phyloP scores from a whole-genome alignment of 208 protist species.

The Leishmania arabica region DNA sequence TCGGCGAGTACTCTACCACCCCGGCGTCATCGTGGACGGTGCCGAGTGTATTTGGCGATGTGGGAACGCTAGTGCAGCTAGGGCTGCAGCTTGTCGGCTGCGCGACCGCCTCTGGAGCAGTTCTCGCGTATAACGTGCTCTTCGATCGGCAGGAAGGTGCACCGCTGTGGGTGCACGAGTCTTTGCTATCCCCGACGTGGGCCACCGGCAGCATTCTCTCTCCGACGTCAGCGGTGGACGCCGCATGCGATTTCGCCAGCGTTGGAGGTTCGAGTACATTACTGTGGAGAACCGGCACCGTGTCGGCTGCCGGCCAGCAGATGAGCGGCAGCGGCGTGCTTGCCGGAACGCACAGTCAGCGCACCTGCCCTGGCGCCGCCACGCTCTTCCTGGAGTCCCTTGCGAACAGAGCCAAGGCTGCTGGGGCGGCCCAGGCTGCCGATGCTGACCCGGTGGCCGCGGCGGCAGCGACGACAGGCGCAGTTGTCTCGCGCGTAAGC shows the following conservation, averaged over 20 bases:
- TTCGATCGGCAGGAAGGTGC: constrained; percentile 79
- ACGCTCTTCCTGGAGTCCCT: background rate
- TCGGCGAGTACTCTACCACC: constrained; percentile 67
- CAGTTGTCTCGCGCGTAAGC: constrained; percentile 40
- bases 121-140: constrained; percentile 78
- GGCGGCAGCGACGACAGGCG: constrained; percentile 4
- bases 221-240: background rate
- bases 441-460: background rate
- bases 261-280: background rate
- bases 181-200: constrained; percentile 12
- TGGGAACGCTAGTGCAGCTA: constrained; percentile 55
- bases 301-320: background rate
- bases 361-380: background rate
- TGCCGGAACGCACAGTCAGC: background rate
- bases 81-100: constrained; percentile 66
- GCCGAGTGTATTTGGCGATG: constrained; percentile 49
- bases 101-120: constrained; percentile 67
- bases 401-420: background rate
- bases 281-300: background rate
- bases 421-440: background rate
- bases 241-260: background rate
- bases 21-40: constrained; percentile 53
- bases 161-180: constrained; percentile 62
- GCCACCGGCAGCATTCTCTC: background rate
- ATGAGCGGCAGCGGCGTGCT: background rate